Base-by-base conservation (phyloP, 345 rosid species). In the Gossypium thurberi region DNA sequence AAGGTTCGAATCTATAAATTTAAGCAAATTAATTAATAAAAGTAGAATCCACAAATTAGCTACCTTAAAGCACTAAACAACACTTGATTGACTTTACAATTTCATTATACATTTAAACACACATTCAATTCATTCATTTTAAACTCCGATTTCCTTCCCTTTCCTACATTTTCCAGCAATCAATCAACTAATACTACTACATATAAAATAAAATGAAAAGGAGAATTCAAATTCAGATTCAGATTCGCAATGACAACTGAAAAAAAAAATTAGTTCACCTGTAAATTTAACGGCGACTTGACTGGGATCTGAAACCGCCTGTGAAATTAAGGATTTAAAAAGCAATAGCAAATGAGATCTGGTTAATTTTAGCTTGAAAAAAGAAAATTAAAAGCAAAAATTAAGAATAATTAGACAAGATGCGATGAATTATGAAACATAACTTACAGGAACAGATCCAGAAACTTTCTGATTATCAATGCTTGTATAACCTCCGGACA, bases 391-490 rank as follows among this genome's bases (percentile, higher is more conserved):
- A 10, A 56, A 12, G 43, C 64, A 18, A 8, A 66, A 40, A 72
- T 61, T 9, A 73, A 72, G 73, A 81, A 7, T n/a, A 53, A 18
- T 8, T n/a, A 18, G 23, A 64, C 1, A 11, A 37, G 42, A 47
- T 65, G 28, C 4, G 20, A 42, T 2, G 51, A 50, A 12, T 28
- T 28, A 3, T 33, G 20, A 21, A 46, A 46, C 2, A 14, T 23
- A 76, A 80, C 93, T 85, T 84, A 92, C 99, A 55, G 96, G 91
- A 12, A 95, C 99, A 74, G 96, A 89, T 91, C 96, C 98, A 9
- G 96, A 90, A 23, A 89, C 96, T 80, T 87, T 85, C 79, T 91
- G 97, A 73, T 86, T 87, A 47, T 92, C 99, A 69, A 95, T 81
- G 80, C 86, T 86, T 18, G 99, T 87, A 84, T 95, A 95, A 37